phyloP scores from a whole-genome alignment of 345 rosid species.

The Lepidium africanum region DNA sequence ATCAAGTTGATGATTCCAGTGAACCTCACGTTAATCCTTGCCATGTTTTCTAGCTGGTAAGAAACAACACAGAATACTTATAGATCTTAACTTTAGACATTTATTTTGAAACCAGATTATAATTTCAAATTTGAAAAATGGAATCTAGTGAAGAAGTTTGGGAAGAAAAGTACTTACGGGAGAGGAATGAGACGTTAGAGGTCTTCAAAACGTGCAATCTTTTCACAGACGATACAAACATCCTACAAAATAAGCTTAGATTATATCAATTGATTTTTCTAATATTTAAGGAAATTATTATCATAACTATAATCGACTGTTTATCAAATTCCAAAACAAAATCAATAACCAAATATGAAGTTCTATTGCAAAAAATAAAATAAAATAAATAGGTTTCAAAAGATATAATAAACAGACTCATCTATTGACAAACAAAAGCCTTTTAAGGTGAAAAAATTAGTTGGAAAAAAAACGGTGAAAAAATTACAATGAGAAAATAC shows the following conservation, averaged over 20 bases:
- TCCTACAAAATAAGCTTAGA: slow-evolving; percentile 37
- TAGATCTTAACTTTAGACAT: neutral
- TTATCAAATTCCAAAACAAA: no score
- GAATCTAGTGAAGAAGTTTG: neutral
- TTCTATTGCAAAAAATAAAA: no score
- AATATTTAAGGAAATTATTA: no score
- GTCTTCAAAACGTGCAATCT: slow-evolving; percentile 89
- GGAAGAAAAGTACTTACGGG: slow-evolving; percentile 12
- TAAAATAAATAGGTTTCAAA: no score
- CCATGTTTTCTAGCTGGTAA: slow-evolving; percentile 11
- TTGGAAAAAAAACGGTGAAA: no score
- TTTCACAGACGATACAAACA: slow-evolving; percentile 93
- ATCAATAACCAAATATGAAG: no score
- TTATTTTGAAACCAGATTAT: neutral
- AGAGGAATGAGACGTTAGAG: slow-evolving; percentile 37
- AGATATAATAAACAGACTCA: no score
- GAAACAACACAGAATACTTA: neutral
- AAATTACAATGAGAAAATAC: no score
- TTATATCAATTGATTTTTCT: no score
- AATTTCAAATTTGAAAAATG: neutral
- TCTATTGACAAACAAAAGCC: no score
- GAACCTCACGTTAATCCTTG: slow-evolving; percentile 13
- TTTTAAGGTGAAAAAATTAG: no score
- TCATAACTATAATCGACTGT: no score
- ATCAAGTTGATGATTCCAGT: neutral